phyloP scores from a whole-genome alignment of 1,139 yeast species.

The Scheffersomyces titani region DNA sequence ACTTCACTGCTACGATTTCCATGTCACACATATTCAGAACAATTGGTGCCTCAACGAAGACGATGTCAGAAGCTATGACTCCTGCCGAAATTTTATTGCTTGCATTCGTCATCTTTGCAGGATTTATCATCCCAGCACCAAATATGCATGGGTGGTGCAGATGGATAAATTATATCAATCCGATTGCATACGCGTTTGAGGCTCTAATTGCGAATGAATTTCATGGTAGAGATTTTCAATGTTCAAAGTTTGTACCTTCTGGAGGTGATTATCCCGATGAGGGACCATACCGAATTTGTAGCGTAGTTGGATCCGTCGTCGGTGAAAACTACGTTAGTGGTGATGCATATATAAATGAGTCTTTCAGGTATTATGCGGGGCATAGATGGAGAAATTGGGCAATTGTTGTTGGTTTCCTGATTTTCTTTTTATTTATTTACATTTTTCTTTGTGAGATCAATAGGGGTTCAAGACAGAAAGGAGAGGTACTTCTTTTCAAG shows the following conservation, averaged over 20 bases:
- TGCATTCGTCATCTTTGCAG: conserved; percentile 57
- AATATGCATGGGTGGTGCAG: conserved; percentile 64
- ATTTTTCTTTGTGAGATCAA: conserved; percentile 58
- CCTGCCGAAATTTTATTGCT: conserved; percentile 58
- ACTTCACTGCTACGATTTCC: conserved; percentile 46
- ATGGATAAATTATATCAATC: conserved; percentile 62
- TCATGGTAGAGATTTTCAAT: conserved; percentile 34
- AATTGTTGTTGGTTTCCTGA: conserved; percentile 53
- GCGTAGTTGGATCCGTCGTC: conserved; percentile 58
- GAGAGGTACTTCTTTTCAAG: conserved; percentile 66
- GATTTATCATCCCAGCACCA: conserved; percentile 59
- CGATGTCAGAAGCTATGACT: conserved; percentile 62
- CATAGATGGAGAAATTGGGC: conserved; percentile 86
- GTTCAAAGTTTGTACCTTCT: conserved; percentile 51
- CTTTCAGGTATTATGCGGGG: conserved; percentile 48
- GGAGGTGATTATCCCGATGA: conserved; percentile 40
- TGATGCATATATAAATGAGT: conserved; percentile 46
- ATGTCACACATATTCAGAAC: conserved; percentile 63
- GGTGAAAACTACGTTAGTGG: conserved; percentile 60
- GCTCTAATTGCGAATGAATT: conserved; percentile 57
- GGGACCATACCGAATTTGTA: conserved; percentile 50
- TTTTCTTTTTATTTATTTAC: conserved; percentile 56
- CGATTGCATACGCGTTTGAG: conserved; percentile 59
- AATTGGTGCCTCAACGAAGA: conserved; percentile 57
- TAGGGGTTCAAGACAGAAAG: conserved; percentile 74